Conservation (phyloP, 192 early-diverging fungal genomes). For the Geranomyces variabilis region DNA sequence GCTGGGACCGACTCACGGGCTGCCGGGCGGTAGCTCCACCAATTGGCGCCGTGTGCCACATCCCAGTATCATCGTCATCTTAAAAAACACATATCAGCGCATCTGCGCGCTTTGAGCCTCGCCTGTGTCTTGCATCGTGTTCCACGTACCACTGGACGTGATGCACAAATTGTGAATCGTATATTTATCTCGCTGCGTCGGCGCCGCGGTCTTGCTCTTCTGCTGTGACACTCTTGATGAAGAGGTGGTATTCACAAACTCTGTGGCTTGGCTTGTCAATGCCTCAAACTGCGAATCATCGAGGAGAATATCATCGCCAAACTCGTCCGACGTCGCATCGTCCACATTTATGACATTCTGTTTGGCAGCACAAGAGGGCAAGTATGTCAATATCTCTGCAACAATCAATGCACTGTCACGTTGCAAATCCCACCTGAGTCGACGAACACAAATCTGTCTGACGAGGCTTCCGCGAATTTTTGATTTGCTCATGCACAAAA, state of each 20-base stretch:
- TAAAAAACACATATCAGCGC: no score
- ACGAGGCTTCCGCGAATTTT: neutral
- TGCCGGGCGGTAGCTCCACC: neutral
- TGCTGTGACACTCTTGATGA: no score
- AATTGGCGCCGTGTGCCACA: no score
- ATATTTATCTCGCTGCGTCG: neutral
- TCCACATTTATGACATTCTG: neutral
- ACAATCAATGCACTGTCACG: no score
- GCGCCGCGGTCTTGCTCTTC: neutral
- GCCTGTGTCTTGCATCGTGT: no score
- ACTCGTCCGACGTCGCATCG: neutral
- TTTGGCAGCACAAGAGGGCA: neutral
- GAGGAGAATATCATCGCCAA: slow-evolving; percentile 13
- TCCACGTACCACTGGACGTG: neutral
- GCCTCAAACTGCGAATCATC: slow-evolving; percentile 9
- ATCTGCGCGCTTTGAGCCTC: no score
- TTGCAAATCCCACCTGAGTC: no score
- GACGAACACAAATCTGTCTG: neutral
- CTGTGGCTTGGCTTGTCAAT: neutral
- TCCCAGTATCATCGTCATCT: no score
- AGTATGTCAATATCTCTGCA: no score
- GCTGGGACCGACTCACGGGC: no score
- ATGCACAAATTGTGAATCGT: neutral
- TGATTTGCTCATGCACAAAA: slow-evolving; percentile 24
- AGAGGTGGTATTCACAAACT: no score